phyloP scores from a whole-genome alignment of 1,139 yeast genomes.

The Candida labiduridarum region DNA sequence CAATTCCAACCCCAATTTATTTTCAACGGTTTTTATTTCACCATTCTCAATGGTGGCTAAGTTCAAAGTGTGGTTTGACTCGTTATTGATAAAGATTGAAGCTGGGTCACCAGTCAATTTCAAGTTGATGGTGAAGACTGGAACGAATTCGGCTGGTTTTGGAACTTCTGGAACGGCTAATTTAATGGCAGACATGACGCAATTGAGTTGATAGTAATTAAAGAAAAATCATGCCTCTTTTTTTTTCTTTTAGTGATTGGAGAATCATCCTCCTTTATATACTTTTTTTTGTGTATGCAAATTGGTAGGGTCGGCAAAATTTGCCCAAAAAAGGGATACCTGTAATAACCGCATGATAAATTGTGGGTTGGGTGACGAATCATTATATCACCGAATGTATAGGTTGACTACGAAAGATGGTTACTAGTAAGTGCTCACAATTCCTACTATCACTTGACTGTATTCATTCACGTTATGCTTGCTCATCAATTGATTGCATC shows the following conservation, averaged over 20 bases:
- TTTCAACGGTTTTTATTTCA: conserved; percentile 29
- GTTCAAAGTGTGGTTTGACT: conserved; percentile 20
- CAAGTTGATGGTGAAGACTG: conserved; percentile 33
- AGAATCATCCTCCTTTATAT: background rate
- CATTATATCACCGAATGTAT: too few species aligned
- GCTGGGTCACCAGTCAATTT: conserved; percentile 21
- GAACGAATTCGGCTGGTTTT: conserved; percentile 26
- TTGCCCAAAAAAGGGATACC: background rate
- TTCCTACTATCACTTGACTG: too few species aligned
- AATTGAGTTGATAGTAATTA: background rate
- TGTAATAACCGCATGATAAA: background rate
- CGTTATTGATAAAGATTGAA: conserved; percentile 19
- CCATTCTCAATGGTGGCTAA: conserved; percentile 31
- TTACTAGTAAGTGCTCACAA: too few species aligned
- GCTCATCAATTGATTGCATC: too few species aligned
- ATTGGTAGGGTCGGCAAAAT: background rate
- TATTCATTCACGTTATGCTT: too few species aligned
- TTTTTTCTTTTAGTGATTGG: background rate
- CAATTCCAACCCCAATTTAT: conserved; percentile 32
- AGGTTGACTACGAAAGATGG: too few species aligned
- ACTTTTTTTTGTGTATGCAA: background rate
- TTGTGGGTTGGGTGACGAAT: too few species aligned
- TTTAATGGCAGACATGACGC: conserved; percentile 11
- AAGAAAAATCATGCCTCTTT: background rate
- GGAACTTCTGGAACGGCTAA: conserved; percentile 18